phyloP scores from a whole-genome alignment of 805 yeast genomes.

The Nakazawaea ernobii region DNA sequence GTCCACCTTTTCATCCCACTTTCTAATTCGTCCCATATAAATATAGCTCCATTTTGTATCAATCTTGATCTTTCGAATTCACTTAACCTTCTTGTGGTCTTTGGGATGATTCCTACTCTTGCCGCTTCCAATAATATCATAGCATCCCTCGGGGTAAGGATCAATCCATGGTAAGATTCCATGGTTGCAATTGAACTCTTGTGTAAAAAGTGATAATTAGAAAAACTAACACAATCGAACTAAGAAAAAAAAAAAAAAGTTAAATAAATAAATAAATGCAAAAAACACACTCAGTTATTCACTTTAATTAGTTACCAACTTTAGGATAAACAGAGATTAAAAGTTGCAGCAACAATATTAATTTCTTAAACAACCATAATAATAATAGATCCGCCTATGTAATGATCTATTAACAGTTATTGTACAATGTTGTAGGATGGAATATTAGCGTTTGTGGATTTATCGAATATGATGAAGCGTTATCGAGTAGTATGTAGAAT shows the following conservation, averaged over 20 bases:
- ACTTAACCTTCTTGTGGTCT: slow-evolving; percentile 52
- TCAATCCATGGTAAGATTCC: slow-evolving; percentile 60
- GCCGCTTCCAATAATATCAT: slow-evolving; percentile 62
- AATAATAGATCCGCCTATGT: too few species aligned
- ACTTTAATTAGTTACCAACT: too few species aligned
- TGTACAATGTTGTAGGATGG: too few species aligned
- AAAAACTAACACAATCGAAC: not conserved
- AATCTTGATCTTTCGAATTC: slow-evolving; percentile 43
- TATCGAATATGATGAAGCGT: too few species aligned
- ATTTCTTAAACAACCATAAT: too few species aligned
- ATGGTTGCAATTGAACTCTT: slow-evolving; percentile 18
- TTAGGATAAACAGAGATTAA: too few species aligned
- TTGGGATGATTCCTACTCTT: slow-evolving; percentile 48
- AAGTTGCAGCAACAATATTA: too few species aligned
- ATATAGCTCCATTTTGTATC: slow-evolving; percentile 56
- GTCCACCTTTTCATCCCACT: slow-evolving; percentile 77
- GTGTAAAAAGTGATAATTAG: not conserved
- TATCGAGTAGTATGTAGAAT: too few species aligned
- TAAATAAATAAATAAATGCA: not conserved
- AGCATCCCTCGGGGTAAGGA: slow-evolving; percentile 56
- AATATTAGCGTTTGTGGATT: too few species aligned
- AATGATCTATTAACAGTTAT: too few species aligned
- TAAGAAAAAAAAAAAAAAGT: not conserved
- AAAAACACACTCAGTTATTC: too few species aligned
- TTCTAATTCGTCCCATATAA: slow-evolving; percentile 67